Evolutionary conservation across 352 stramenopile genomes (phyloP).

Genomic region (Aphanomyces stellatus): DNA sequence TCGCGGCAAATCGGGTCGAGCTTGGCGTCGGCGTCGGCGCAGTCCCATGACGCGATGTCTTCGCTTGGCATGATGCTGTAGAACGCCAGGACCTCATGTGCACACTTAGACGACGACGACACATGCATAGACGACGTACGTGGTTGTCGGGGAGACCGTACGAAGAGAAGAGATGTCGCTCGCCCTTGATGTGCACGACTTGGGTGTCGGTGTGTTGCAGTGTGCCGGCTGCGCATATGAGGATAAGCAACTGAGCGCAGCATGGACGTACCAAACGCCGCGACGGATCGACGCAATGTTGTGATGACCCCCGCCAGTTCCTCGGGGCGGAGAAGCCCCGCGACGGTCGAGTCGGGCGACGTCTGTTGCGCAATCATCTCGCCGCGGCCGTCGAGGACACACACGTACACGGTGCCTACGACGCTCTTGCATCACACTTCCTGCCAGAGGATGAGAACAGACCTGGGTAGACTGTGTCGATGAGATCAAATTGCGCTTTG

Average conservation of each 20-base stretch:
- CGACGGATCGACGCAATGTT: constrained; percentile 62
- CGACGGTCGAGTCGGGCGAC: neutral
- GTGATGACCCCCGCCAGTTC: constrained; percentile 72
- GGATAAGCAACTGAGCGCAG: neutral
- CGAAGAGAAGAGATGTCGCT: constrained; percentile 79
- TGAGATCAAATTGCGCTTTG: constrained; percentile 68
- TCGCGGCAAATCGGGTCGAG: constrained; percentile 66
- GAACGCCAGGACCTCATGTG: constrained; percentile 71
- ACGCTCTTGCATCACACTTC: neutral
- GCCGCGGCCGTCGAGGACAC: constrained; percentile 63
- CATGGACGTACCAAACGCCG: constrained; percentile 60
- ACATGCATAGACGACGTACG: neutral
- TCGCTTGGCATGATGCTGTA: constrained; percentile 72
- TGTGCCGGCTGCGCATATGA: constrained; percentile 38
- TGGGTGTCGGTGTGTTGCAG: constrained; percentile 78
- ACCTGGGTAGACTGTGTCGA: constrained; percentile 55
- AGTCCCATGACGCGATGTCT: constrained; percentile 73
- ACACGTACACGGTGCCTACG: constrained; percentile 61
- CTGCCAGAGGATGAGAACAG: neutral
- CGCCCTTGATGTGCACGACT: constrained; percentile 72
- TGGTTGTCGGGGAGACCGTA: constrained; percentile 31
- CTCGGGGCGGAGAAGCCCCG: constrained; percentile 41
- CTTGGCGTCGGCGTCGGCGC: constrained; percentile 62
- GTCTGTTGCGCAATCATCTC: constrained; percentile 43
- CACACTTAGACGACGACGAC: neutral